A percentile compares a stretch with the other conserved stretches of the same genome.
phyloP scores from a whole-genome alignment of 2,329 filamentous ascomycete species.

The Amesomyces nigricolor region DNA sequence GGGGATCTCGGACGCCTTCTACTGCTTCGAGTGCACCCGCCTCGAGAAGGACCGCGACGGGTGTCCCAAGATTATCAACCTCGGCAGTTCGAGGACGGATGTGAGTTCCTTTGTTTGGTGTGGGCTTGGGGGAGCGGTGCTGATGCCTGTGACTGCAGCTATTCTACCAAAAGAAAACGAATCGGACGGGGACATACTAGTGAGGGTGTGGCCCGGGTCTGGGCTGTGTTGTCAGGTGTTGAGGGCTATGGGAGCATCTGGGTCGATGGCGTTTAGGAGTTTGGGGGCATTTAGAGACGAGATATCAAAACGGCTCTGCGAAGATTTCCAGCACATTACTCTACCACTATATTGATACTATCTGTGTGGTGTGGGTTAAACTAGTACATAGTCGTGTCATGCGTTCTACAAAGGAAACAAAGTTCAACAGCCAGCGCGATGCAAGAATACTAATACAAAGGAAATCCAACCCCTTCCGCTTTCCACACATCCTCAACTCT shows the following conservation, averaged over 20 bases:
- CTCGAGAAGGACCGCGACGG: constrained; percentile 96
- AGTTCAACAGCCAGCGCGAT: constrained; percentile 1
- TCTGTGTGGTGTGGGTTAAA: background rate
- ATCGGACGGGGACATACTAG: constrained; percentile 48
- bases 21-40: constrained; percentile 97
- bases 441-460: constrained; percentile 13
- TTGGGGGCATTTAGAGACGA: background rate
- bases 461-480: background rate
- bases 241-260: background rate
- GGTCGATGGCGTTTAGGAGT: constrained; percentile 8
- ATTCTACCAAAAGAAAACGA: constrained; percentile 63
- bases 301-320: background rate
- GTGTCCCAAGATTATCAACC: constrained; percentile 98
- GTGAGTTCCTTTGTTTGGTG: constrained; percentile 42
- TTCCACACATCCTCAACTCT: background rate
- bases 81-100: constrained; percentile 93
- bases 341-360: constrained; percentile 1
- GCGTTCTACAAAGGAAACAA: constrained; percentile 12
- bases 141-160: constrained; percentile 37
- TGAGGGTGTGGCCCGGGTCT: constrained; percentile 43
- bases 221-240: constrained; percentile 30
- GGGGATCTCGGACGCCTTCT: constrained; percentile 96
- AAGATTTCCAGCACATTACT: background rate
- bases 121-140: constrained; percentile 14
- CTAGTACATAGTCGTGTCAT: constrained; percentile 12